phyloP scores from a whole-genome alignment of 306 rosid species.

The Malus fusca region DNA sequence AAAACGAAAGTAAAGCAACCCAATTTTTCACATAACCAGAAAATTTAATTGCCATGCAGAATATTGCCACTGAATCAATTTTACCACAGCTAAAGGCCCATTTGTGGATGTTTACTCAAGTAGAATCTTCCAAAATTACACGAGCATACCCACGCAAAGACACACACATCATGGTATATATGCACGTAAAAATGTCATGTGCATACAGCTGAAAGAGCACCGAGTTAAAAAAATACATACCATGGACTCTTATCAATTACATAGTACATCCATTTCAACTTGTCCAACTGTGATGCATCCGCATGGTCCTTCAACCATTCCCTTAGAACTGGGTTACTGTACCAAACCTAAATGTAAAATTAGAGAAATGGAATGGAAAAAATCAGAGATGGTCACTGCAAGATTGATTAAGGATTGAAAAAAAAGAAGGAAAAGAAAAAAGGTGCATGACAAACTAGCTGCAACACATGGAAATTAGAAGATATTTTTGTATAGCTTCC shows the following conservation, averaged over 20 bases:
- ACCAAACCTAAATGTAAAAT: conserved; percentile 56
- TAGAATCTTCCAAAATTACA: neutral
- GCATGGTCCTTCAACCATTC: conserved; percentile 82
- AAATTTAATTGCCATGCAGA: neutral
- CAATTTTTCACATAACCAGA: neutral
- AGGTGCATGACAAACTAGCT: neutral
- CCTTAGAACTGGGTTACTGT: conserved; percentile 70
- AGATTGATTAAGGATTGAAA: neutral
- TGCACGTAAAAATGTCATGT: neutral
- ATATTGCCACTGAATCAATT: neutral
- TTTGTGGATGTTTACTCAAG: neutral
- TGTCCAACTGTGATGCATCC: conserved; percentile 58
- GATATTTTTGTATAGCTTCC: neutral
- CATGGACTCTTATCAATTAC: conserved; percentile 78
- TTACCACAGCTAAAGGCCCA: neutral
- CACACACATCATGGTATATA: neutral
- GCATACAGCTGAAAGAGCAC: neutral
- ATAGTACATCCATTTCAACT: conserved; percentile 88
- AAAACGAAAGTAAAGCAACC: neutral
- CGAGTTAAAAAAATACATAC: conserved; percentile 35
- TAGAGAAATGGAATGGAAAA: neutral
- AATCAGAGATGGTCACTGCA: conserved; percentile 10
- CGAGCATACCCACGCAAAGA: neutral
- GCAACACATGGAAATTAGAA: neutral
- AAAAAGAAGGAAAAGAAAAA: neutral